Conservation (phyloP, 1,284 basidiomycete species). For the Boletus albobrunnescens region DNA sequence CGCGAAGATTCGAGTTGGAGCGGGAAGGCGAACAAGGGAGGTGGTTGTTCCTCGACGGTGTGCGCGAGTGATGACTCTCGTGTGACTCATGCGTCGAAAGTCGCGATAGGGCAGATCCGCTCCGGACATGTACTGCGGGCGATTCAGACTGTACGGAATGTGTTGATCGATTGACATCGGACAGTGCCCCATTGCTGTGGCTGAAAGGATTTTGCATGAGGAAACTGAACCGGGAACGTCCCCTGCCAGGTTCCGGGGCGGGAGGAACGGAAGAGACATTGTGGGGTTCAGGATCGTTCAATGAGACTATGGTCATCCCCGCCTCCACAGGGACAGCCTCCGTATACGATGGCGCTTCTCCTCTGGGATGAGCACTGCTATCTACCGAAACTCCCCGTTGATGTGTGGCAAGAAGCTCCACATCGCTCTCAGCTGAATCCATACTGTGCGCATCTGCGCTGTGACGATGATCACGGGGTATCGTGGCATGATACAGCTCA, state of each 20-base stretch:
- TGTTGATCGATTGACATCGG: neutral
- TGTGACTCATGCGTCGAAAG: conserved; percentile 28
- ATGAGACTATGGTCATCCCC: conserved; percentile 3
- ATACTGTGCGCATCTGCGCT: conserved; percentile 19
- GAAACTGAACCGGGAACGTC: conserved; percentile 28
- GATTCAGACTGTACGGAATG: conserved; percentile 9
- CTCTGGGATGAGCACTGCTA: conserved; percentile 38
- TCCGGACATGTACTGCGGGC: conserved; percentile 11
- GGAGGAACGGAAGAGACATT: neutral
- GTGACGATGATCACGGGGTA: conserved; percentile 1
- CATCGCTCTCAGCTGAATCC: conserved; percentile 23
- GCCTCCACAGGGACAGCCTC: conserved; percentile 43
- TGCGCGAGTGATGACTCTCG: conserved; percentile 18
- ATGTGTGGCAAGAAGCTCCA: conserved; percentile 26
- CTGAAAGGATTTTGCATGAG: conserved; percentile 23
- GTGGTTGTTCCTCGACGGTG: conserved; percentile 13
- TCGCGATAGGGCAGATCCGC: conserved; percentile 20
- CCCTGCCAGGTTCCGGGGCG: neutral
- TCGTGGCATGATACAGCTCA: conserved; percentile 10
- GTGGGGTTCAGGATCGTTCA: conserved; percentile 12
- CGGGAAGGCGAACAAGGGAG: conserved; percentile 27
- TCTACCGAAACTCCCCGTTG: conserved; percentile 23
- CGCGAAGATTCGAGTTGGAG: conserved; percentile 33
- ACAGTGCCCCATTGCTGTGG: neutral
- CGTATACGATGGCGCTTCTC: conserved; percentile 61